phyloP scores from a whole-genome alignment of 2,329 filamentous ascomycete species.

The Camptophora hylomeconis region DNA sequence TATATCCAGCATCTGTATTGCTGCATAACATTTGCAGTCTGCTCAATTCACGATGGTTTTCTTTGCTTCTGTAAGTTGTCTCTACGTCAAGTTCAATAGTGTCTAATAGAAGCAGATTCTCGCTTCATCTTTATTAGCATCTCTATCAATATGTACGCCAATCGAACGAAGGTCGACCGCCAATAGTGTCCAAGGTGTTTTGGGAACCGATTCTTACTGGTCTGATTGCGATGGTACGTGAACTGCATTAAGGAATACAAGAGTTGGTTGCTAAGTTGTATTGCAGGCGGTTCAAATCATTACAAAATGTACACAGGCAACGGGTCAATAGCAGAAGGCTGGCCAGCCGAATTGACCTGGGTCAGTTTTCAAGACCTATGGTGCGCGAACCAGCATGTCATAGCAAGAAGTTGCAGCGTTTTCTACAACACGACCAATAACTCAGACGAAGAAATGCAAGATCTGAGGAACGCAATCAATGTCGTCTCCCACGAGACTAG shows the following conservation, averaged over 20 bases:
- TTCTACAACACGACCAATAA: constrained; percentile 24
- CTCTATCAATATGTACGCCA: too few species aligned
- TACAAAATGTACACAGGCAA: constrained; percentile 22
- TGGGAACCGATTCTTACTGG: constrained; percentile 15
- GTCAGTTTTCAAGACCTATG: constrained; percentile 18
- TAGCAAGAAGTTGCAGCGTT: constrained; percentile 24
- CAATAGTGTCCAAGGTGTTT: constrained; percentile 12
- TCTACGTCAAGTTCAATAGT: too few species aligned
- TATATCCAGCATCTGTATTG: too few species aligned
- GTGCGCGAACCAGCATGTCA: constrained; percentile 22
- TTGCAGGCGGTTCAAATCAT: constrained; percentile 17
- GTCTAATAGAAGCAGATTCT: too few species aligned
- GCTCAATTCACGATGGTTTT: too few species aligned
- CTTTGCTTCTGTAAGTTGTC: too few species aligned
- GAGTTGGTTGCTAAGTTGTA: constrained; percentile 2
- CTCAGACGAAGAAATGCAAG: constrained; percentile 23
- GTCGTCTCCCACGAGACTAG: constrained; percentile 19
- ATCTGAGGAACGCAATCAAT: constrained; percentile 26
- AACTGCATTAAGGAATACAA: background rate
- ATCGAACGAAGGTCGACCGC: too few species aligned
- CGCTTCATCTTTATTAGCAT: too few species aligned
- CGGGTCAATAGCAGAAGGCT: constrained; percentile 20
- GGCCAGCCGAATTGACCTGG: constrained; percentile 21
- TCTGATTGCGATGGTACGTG: constrained; percentile 14
- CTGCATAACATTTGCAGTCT: too few species aligned